A percentile compares a stretch with the other conserved stretches of the same genome.
Evolutionary conservation across 2,329 filamentous ascomycete species (phyloP).

Genomic region (Aspergillus piperis): DNA sequence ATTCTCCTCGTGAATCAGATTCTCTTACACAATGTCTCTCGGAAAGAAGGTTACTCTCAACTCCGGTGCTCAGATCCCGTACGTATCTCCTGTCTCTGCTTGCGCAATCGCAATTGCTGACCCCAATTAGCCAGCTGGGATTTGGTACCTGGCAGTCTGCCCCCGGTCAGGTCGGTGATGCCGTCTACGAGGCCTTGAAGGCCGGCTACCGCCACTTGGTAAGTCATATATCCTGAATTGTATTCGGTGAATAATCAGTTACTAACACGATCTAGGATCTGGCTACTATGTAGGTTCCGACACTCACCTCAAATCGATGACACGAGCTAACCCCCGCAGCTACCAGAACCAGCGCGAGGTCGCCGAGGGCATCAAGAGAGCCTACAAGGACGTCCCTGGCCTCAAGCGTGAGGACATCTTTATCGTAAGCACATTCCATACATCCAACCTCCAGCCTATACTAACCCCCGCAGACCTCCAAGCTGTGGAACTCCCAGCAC

Average conservation of each 20-base stretch:
- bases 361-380: slow-evolving; percentile 36
- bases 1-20: neutral
- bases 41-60: slow-evolving; percentile 43
- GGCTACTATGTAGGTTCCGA: slow-evolving; percentile 38
- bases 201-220: slow-evolving; percentile 44
- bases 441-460: neutral
- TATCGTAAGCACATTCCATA: slow-evolving; percentile 29
- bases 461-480: slow-evolving; percentile 50
- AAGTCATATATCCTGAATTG: slow-evolving; percentile 12
- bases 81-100: slow-evolving; percentile 17
- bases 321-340: slow-evolving; percentile 18
- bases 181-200: slow-evolving; percentile 43
- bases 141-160: slow-evolving; percentile 46
- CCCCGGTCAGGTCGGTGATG: slow-evolving; percentile 42
- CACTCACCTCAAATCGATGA: neutral
- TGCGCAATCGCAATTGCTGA: neutral
- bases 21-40: slow-evolving; percentile 39
- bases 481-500: slow-evolving; percentile 60
- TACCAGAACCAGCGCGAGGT: slow-evolving; percentile 44
- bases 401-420: slow-evolving; percentile 46
- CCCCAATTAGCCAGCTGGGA: slow-evolving; percentile 36
- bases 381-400: slow-evolving; percentile 41
- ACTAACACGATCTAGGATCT: slow-evolving; percentile 35
- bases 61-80: slow-evolving; percentile 43
- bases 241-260: neutral